A percentile compares a stretch with the other conserved stretches of the same genome.
Evolutionary conservation across 768 basidiomycete species (phyloP).

Genomic region (Kwoniella sp.): DNA sequence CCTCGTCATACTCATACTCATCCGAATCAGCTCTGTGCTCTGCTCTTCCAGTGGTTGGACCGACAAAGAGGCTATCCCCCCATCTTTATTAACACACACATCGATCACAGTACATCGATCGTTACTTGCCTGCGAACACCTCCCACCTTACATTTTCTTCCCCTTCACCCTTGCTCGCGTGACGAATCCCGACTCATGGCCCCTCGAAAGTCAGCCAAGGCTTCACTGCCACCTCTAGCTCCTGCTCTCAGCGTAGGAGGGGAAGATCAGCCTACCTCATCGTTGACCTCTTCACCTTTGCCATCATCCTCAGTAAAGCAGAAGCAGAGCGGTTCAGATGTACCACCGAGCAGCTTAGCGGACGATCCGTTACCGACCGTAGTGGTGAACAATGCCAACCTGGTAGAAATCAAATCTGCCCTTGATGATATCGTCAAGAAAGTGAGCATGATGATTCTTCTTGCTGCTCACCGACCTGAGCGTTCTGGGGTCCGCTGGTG

Average conservation of each 20-base stretch:
- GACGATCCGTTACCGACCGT: slow-evolving; percentile 54
- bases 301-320: too few relatives aligned
- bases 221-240: slow-evolving; percentile 2
- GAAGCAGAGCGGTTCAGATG: not conserved
- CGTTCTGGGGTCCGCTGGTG: too few relatives aligned
- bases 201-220: slow-evolving; percentile 1
- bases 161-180: not conserved
- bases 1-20: not conserved
- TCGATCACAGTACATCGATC: too few relatives aligned
- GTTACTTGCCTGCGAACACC: too few relatives aligned
- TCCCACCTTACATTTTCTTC: too few relatives aligned
- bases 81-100: too few relatives aligned
- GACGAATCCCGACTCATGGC: slow-evolving; percentile 1
- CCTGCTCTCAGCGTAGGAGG: not conserved
- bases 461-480: not conserved
- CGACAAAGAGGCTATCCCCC: too few relatives aligned
- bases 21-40: too few relatives aligned
- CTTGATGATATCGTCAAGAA: slow-evolving; percentile 86
- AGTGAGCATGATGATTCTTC: slow-evolving; percentile 59
- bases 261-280: not conserved
- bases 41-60: too few relatives aligned
- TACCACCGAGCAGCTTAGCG: slow-evolving; percentile 15
- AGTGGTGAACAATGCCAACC: slow-evolving; percentile 62
- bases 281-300: not conserved
- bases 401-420: slow-evolving; percentile 62